These are phyloP conservation scores for Dactylonectria macrodidyma DNA, from an alignment of 2,329 filamentous ascomycete genomes.

Conservation along the genomic window DNA sequence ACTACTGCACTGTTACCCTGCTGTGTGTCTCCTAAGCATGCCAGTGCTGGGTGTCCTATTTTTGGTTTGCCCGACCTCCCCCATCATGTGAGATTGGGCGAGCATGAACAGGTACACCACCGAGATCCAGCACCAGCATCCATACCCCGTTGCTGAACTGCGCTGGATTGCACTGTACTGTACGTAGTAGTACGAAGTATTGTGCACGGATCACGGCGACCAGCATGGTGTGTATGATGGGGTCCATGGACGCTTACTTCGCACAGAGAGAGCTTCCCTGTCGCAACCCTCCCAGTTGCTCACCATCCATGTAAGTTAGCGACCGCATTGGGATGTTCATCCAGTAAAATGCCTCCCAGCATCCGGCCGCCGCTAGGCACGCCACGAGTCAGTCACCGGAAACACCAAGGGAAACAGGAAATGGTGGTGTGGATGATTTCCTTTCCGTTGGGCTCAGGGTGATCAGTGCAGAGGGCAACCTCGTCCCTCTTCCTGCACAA, in stretches of 20 bases:
- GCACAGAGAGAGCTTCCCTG: conserved; percentile 14
- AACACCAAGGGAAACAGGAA: conserved; percentile 35
- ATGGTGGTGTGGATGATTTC: conserved; percentile 43
- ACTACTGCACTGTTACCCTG: background rate
- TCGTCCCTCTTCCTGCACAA: conserved; percentile 24
- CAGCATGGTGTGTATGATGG: conserved; percentile 3
- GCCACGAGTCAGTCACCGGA: conserved; percentile 44
- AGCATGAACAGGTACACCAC: conserved; percentile 32
- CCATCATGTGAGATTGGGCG: conserved; percentile 31
- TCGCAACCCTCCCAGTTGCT: conserved; percentile 28
- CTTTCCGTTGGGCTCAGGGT: conserved; percentile 39
- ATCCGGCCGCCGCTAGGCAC: conserved; percentile 7
- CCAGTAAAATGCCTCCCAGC: conserved; percentile 4
- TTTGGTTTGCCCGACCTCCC: conserved; percentile 27
- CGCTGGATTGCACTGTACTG: too few species aligned
- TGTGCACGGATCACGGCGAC: background rate
- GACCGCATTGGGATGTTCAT: conserved; percentile 26
- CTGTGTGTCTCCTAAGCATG: conserved; percentile 1
- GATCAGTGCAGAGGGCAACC: conserved; percentile 41
- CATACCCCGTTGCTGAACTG: too few species aligned
- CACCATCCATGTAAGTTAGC: conserved; percentile 11
- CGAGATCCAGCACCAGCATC: conserved; percentile 29
- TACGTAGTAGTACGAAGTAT: background rate
- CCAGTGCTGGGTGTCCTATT: conserved; percentile 30
- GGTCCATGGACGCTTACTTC: conserved; percentile 4